Base-by-base conservation (phyloP, 2,329 filamentous ascomycete genomes). In the Exophiala sp. region DNA sequence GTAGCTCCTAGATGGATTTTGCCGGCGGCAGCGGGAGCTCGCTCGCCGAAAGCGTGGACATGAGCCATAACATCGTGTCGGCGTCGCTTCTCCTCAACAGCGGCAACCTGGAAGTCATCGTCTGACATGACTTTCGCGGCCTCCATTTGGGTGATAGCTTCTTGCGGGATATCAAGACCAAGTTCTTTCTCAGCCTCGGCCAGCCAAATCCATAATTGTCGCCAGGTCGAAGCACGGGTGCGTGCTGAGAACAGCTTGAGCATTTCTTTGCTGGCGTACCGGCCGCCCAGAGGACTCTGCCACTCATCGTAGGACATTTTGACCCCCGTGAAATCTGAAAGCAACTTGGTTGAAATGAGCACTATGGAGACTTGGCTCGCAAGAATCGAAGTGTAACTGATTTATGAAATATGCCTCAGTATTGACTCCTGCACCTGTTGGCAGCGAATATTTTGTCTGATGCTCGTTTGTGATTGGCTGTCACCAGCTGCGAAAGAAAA, bases 181-280 rank as follows among this genome's bases (percentile, higher is more conserved):
- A 95, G 80, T 70, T 91, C 87, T 69, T 85, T 85, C 76, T 96
- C 87, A 8, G 81, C 78, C 76, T 95, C 86, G 20, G 91, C 91
- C 9, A 96, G 86, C 73, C 80, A 85, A 41, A 92, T 76, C 91
- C 91, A 96, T 14, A 96, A 82, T 69, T 88, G 80, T 60, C 91
- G 84, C 90, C 90, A 95, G 51, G 84, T 90, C 39, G 83, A 85
- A 70, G 85, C 84, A 29, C 90, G 81, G 50, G 83, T 86, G 40
- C 89, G 83, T 55, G 86, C 83, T 63, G 85, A 86, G 78, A 96
- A 96, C 58, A 96, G 82, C 61, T 81, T 79, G 65, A 85, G 81
- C 87, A 94, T 91, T 72, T 88, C 87, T 62, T 70, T 68, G 62
- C 81, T 87, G 72, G 84, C 85, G 76, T 94, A 94, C 64, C 89